Evolutionary conservation across 441 rosid species (phyloP).

Genomic region (Erysimum cheiri): DNA sequence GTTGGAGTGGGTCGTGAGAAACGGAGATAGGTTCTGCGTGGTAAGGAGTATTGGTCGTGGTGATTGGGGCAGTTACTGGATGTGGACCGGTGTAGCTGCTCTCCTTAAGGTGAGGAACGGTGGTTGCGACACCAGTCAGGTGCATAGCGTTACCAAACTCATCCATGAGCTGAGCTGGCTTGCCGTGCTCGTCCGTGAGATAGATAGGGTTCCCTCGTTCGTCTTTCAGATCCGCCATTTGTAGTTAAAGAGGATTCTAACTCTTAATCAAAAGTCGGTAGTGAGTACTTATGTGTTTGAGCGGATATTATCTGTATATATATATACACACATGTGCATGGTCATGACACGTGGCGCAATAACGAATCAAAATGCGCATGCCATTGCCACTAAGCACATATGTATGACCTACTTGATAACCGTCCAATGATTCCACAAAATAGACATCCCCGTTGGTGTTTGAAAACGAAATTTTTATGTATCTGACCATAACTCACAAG

Average conservation of each 20-base stretch:
- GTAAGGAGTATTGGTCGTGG: constrained; percentile 43
- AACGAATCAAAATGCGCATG: background rate
- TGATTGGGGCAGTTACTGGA: constrained; percentile 43
- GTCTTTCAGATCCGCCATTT: constrained; percentile 69
- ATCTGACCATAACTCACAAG: background rate
- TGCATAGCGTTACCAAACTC: constrained; percentile 71
- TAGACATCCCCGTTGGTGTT: background rate
- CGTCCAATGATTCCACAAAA: background rate
- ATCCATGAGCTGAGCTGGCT: constrained; percentile 69
- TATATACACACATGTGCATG: constrained; percentile 29
- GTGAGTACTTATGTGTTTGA: background rate
- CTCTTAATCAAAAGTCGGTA: constrained; percentile 6
- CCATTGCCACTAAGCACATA: constrained; percentile 29
- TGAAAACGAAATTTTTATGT: background rate
- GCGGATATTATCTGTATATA: too few species aligned
- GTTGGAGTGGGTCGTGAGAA: constrained; percentile 43
- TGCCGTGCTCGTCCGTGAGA: constrained; percentile 68
- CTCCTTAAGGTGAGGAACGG: constrained; percentile 36
- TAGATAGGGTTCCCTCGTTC: constrained; percentile 65
- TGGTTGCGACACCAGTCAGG: constrained; percentile 61
- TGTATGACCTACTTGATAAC: constrained; percentile 9
- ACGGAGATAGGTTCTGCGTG: constrained; percentile 42
- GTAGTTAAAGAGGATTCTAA: background rate
- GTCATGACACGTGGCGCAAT: constrained; percentile 17
- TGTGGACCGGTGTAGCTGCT: constrained; percentile 42